These are phyloP conservation scores for Yamadazyma phyllophila DNA, from an alignment of 805 yeast genomes.

Conservation along the genomic window DNA sequence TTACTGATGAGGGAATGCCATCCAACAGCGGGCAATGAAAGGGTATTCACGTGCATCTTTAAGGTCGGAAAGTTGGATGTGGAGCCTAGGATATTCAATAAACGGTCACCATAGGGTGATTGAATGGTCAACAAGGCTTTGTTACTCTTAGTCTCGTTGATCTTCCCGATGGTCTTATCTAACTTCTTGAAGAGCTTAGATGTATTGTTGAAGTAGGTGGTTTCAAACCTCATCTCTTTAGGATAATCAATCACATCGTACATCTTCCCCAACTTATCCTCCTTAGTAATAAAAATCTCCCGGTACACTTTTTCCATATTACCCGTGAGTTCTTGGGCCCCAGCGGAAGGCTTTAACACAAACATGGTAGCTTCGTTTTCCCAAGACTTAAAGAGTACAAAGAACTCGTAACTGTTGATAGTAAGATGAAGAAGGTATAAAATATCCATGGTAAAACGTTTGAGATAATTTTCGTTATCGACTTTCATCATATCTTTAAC, in stretches of 20 bases:
- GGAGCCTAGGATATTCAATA: slow-evolving; percentile 46
- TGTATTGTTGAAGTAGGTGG: slow-evolving; percentile 52
- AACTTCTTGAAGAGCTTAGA: slow-evolving; percentile 57
- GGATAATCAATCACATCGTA: slow-evolving; percentile 53
- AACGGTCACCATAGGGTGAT: slow-evolving; percentile 55
- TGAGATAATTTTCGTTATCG: slow-evolving; percentile 53
- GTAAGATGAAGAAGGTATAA: slow-evolving; percentile 67
- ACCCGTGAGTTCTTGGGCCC: slow-evolving; percentile 63
- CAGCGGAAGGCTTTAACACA: slow-evolving; percentile 64
- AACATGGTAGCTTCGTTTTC: slow-evolving; percentile 48
- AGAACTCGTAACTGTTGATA: slow-evolving; percentile 74
- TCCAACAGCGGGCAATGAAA: slow-evolving; percentile 67
- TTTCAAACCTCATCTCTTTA: slow-evolving; percentile 52
- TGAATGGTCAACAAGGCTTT: slow-evolving; percentile 68
- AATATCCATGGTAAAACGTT: slow-evolving; percentile 52
- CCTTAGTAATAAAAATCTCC: slow-evolving; percentile 50
- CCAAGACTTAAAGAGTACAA: slow-evolving; percentile 65
- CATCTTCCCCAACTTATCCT: slow-evolving; percentile 40
- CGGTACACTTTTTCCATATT: slow-evolving; percentile 53
- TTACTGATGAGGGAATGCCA: slow-evolving; percentile 75
- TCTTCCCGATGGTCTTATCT: slow-evolving; percentile 50
- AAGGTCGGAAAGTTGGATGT: slow-evolving; percentile 61
- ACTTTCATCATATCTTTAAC: slow-evolving; percentile 51
- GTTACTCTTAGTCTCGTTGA: slow-evolving; percentile 61
- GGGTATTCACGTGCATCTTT: slow-evolving; percentile 55